Base-by-base conservation (phyloP, 805 yeast genomes). In the Metschnikowia lunata region DNA sequence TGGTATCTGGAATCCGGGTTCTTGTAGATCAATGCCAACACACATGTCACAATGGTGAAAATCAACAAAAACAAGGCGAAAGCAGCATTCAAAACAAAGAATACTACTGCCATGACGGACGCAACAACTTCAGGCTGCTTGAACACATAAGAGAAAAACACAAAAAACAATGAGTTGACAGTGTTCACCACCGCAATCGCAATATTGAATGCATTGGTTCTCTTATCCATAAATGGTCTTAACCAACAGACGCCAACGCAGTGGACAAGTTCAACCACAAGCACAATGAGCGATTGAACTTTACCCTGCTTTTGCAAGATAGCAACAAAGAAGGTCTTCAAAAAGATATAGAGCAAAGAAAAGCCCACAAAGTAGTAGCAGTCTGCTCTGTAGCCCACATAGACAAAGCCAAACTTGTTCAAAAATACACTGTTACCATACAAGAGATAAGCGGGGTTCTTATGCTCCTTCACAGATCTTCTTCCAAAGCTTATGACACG, bases 1-100 rank as follows among this genome's bases (percentile, higher is more conserved):
- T 88, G 91, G 70, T 93, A 93, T 56, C 96, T 79, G 8, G 91
- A 80, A 66, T 93, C 99, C 42, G 99, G 98, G 63, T 93, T 89
- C 73, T 85, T 88, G 63, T 85, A 83, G 29, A 90, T 54, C 56
- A 93, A 65, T 0, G 97, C 96, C 65, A 88, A 71, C 6, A 82
- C 71, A 69, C 98, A 90, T 1, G 96, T 86, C 32, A 89, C 80
- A 55, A 93, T 82, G 37, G 96, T 89, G 74, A 90, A 83, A 39
- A 93, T 70, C 61, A 93, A 69, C 58, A 91, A 75, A 57, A 87
- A 76, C 52, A 88, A 73, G 4, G 97, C 91, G 65, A 88, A 85
- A 0, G 80, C 82, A 0, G 99, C 99, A 64, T 93, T 93, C 58
- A 91, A 60, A 18, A 93, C 79, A 58, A 93, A 93, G 56, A 88